These are phyloP conservation scores for Nakazawaea wyomingensis DNA, from an alignment of 805 yeast genomes.

Conservation along the genomic window DNA sequence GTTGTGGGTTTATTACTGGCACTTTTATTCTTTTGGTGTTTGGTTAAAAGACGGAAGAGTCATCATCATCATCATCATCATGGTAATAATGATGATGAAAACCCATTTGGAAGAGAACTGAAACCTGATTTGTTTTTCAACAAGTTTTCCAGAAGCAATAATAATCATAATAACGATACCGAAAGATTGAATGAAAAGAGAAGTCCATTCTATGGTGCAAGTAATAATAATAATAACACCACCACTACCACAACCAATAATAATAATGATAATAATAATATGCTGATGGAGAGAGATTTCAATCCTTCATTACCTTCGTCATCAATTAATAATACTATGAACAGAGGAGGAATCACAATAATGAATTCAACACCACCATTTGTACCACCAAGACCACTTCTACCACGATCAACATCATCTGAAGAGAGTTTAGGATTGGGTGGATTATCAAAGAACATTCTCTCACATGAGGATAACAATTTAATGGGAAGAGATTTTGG, in stretches of 20 bases:
- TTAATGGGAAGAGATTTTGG: no score
- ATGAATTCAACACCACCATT: background rate
- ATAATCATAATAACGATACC: no score
- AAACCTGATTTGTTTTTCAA: background rate
- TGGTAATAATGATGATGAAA: constrained; percentile 35
- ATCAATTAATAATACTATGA: background rate
- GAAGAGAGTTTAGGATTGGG: constrained; percentile 12
- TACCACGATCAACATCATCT: constrained; percentile 7
- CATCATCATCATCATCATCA: no score
- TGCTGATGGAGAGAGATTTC: no score
- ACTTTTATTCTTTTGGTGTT: constrained; percentile 25
- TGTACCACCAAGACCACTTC: constrained; percentile 2
- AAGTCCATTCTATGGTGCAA: constrained; percentile 2
- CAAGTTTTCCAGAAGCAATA: background rate
- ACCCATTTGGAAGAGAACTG: constrained; percentile 8
- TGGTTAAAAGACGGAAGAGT: constrained; percentile 25
- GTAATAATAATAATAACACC: background rate
- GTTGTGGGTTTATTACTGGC: constrained; percentile 27
- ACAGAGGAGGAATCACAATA: background rate
- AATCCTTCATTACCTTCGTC: no score
- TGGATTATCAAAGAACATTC: constrained; percentile 7
- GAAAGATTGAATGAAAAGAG: no score
- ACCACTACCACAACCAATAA: no score
- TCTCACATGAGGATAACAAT: background rate
- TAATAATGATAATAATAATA: no score